Conservation (phyloP, 305 asterid genomes). For the Solanum hybrid region DNA sequence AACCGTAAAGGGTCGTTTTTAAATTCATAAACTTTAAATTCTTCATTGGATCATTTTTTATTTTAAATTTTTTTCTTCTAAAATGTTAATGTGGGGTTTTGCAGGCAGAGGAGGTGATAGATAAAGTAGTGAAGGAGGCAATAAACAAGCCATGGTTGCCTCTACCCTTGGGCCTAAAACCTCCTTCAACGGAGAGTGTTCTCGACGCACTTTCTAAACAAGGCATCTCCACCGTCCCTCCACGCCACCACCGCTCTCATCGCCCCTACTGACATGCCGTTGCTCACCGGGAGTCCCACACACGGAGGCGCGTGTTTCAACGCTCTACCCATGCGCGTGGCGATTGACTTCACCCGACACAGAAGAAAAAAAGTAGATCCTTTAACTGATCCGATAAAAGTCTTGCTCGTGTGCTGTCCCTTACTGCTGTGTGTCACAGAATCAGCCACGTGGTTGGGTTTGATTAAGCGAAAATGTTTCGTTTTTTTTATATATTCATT, state of each 20-base stretch:
- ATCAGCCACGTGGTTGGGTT: slow-evolving; percentile 11
- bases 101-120: slow-evolving; percentile 45
- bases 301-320: not conserved
- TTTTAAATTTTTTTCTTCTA: not conserved
- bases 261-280: not conserved
- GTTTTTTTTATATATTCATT: not conserved
- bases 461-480: not conserved
- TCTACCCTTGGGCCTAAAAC: slow-evolving; percentile 35
- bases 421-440: slow-evolving; percentile 9
- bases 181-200: slow-evolving; percentile 42
- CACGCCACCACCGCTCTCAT: slow-evolving; percentile 8
- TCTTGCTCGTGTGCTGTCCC: not conserved
- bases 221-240: slow-evolving; percentile 33
- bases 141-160: slow-evolving; percentile 44
- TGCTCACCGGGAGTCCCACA: not conserved
- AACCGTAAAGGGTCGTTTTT: accelerated
- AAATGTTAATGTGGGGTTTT: not conserved
- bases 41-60: accelerated
- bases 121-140: slow-evolving; percentile 38
- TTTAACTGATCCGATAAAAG: not conserved
- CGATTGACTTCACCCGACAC: not conserved
- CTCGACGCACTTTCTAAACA: slow-evolving; percentile 34
- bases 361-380: not conserved
- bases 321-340: not conserved
- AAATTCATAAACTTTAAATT: not conserved